Conservation (phyloP, 176 grass and related monocot genomes). For the Echinochloa phyllopogon region DNA sequence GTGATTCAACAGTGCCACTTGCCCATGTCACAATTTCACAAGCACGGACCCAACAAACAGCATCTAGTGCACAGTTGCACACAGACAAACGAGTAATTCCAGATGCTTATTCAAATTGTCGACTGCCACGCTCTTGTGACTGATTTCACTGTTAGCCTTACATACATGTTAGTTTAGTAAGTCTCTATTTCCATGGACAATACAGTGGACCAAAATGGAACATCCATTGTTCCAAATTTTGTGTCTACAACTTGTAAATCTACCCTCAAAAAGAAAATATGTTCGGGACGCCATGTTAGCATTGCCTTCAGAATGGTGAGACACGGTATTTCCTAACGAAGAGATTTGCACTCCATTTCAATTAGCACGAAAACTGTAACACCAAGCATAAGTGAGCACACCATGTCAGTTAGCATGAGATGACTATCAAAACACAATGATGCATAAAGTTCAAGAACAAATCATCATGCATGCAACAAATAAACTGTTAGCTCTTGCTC, state of each 20-base stretch:
- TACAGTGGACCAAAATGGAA: background rate
- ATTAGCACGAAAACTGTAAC: background rate
- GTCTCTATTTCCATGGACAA: background rate
- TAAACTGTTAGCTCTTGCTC: constrained; percentile 22
- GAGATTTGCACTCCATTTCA: background rate
- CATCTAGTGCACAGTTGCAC: background rate
- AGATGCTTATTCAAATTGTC: background rate
- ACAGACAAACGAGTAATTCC: background rate
- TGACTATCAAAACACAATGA: background rate
- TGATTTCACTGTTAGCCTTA: background rate
- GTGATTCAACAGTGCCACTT: background rate
- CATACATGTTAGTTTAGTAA: background rate
- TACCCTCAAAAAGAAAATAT: background rate
- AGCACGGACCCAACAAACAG: too few relatives aligned
- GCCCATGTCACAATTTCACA: background rate
- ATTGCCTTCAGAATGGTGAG: background rate
- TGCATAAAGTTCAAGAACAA: background rate
- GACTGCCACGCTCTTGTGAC: background rate
- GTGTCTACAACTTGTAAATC: background rate
- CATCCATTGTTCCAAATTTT: background rate
- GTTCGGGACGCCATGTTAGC: background rate
- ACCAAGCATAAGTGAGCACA: background rate
- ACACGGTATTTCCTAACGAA: background rate
- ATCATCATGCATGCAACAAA: background rate
- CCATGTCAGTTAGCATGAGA: background rate